phyloP scores from a whole-genome alignment of 2,329 filamentous ascomycete genomes.

The Cryoendolithus antarcticus region DNA sequence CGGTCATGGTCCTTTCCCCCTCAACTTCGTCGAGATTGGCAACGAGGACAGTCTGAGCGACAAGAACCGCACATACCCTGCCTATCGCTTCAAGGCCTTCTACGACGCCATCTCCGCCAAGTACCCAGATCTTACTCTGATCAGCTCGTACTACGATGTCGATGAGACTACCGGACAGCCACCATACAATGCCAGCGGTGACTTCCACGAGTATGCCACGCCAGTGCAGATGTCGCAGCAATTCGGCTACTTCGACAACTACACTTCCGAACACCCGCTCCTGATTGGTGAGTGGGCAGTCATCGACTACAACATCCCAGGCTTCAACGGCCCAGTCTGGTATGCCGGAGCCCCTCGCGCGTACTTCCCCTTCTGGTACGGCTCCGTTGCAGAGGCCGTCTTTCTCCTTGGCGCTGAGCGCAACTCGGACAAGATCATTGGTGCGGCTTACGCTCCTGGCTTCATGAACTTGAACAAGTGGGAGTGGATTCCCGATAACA shows the following conservation, averaged over 20 bases:
- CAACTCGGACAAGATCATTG: conserved; percentile 47
- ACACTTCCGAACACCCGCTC: conserved; percentile 23
- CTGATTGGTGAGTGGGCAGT: conserved; percentile 41
- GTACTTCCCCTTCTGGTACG: conserved; percentile 34
- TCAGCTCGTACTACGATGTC: conserved; percentile 33
- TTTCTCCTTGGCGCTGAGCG: conserved; percentile 53
- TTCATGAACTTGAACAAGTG: conserved; percentile 20
- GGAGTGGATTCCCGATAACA: conserved; percentile 25
- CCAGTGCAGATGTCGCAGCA: conserved; percentile 17
- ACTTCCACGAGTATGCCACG: conserved; percentile 23
- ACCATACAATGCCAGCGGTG: conserved; percentile 12
- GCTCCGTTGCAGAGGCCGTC: conserved; percentile 52
- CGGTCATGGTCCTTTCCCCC: conserved; percentile 47
- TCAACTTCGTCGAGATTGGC: conserved; percentile 53
- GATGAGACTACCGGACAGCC: conserved; percentile 10
- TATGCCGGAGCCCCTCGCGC: conserved; percentile 31
- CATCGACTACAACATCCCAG: conserved; percentile 29
- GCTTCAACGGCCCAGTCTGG: conserved; percentile 35
- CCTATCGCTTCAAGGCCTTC: conserved; percentile 47
- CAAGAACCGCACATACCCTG: conserved; percentile 26
- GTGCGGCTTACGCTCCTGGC: conserved; percentile 34
- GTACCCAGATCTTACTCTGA: conserved; percentile 47
- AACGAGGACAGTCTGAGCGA: conserved; percentile 54
- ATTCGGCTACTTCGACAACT: conserved; percentile 36
- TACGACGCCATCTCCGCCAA: conserved; percentile 44